These are phyloP conservation scores for Acacia acuminata DNA, from an alignment of 306 rosid species.

Conservation along the genomic window DNA sequence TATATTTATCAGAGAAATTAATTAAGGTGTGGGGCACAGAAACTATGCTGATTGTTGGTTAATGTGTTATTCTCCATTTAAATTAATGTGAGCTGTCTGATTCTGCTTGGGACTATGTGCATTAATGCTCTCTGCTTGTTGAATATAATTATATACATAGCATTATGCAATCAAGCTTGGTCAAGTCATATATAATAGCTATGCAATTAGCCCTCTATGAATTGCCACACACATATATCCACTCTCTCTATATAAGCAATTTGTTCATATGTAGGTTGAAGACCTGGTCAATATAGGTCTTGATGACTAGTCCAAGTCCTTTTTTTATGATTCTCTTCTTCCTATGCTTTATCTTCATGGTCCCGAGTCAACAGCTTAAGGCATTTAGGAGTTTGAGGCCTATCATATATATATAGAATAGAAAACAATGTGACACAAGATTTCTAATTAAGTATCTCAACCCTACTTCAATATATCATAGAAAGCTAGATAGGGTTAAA, in stretches of 20 bases:
- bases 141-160: background rate
- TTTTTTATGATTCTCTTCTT: constrained; percentile 1
- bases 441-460: background rate
- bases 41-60: background rate
- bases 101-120: background rate
- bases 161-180: background rate
- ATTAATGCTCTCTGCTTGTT: background rate
- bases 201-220: background rate
- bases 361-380: constrained; percentile 16
- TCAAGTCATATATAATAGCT: background rate
- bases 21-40: background rate
- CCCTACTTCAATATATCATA: background rate
- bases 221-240: too few relatives aligned
- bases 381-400: constrained; percentile 9
- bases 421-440: background rate
- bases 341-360: constrained; percentile 24
- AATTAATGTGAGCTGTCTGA: constrained; percentile 18
- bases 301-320: background rate
- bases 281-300: constrained; percentile 9
- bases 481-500: background rate
- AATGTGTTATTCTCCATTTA: background rate
- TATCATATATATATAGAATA: background rate
- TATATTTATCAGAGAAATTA: background rate
- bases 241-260: background rate
- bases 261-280: constrained; percentile 7